Base-by-base conservation (phyloP, 306 rosid genomes). In the Cajanus cajan region DNA sequence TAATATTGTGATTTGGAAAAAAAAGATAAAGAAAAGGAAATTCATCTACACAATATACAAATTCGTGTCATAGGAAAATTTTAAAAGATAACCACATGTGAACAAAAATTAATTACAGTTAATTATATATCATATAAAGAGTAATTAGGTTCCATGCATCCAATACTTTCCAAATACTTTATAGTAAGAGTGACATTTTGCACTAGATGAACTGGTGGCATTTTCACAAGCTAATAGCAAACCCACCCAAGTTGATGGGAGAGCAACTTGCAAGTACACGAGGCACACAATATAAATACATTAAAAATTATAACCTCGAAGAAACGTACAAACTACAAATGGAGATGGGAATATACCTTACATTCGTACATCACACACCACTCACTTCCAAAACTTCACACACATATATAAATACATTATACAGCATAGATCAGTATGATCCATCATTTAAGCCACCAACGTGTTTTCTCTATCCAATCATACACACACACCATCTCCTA, bases 371-470 rank as follows among this genome's bases (percentile, higher is more conserved):
- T 28, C 31, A 28, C 31, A n/a, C 31, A 28, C 31, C 73, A 77
- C 80, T 68, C 28, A 52, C 84, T 74, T 48, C 85, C 85, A 73
- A 77, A 54, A 61, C 61, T 52, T 67, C 31, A 21, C 76, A n/a
- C 79, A 70, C 52, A 77, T 82, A 85, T 79, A 88, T 74, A n/a
- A n/a, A n/a, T n/a, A n/a, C n/a, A n/a, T n/a, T n/a, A 85, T 44
- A 77, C 67, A 45, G 55, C 85, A 75, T 15, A 77, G 66, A 48
- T 64, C 71, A 78, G 21, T 41, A 68, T 33, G n/a, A 28, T 28
- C 31, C 59, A 52, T 44, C 76, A 63, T 37, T 31, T 15, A 62
- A 12, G 10, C 73, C 41, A 73, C 64, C 82, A 63, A n/a, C 8
- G 43, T 40, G 37, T 51, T 67, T 50, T 74, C 43, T 72, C 85